Base-by-base conservation (phyloP, 1,139 yeast species). In the Zygotorulaspora mrakii region DNA sequence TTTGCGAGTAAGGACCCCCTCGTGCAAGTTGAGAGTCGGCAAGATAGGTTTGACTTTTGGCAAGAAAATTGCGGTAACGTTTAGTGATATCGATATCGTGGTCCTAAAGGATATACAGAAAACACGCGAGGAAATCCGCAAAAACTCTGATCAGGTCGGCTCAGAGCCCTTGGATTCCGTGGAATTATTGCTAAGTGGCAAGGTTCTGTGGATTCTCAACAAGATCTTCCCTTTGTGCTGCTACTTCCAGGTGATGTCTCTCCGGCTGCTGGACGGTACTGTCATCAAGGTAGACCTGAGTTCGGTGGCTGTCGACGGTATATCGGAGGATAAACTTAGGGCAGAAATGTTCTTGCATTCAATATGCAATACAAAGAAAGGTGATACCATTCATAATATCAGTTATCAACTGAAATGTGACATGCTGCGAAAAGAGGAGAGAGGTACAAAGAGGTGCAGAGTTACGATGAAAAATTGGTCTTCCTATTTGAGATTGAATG, bases 341-440 rank as follows among this genome's bases (percentile, higher is more conserved):
- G 31, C 44, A 2, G 57, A 53, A 22, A 32, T 45, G 4, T 53
- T 53, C 30, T 17, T 50, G 20, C 54, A 52, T 37, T 50, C 45
- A 6, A 32, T 49, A 2, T 21, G 39, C 4, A 47, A 46, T 32
- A 18, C 32, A 9, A 41, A 38, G 9, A 43, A 44, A 4, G 43
- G 46, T 4, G 55, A 47, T 26, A 40, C 42, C 5, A 32, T 51
- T 8, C 52, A 50, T 25, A 52, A 52, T 32, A 35, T 45, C 10
- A 49, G 52, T 3, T 52, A 46, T 26, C 46, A 37, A 17, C 23
- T 49, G n/a, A 43, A 45, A 21, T 46, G 46, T 17, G 40, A 43
- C 8, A 33, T 49, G 28, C 23, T 36, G n/a, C 38, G 37, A 21
- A 42, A 38, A 13, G 14, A 11, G 9, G 33, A 33, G 9, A 23